These are phyloP conservation scores for Pleurotus djamor DNA, from an alignment of 768 basidiomycete genomes.

Conservation along the genomic window DNA sequence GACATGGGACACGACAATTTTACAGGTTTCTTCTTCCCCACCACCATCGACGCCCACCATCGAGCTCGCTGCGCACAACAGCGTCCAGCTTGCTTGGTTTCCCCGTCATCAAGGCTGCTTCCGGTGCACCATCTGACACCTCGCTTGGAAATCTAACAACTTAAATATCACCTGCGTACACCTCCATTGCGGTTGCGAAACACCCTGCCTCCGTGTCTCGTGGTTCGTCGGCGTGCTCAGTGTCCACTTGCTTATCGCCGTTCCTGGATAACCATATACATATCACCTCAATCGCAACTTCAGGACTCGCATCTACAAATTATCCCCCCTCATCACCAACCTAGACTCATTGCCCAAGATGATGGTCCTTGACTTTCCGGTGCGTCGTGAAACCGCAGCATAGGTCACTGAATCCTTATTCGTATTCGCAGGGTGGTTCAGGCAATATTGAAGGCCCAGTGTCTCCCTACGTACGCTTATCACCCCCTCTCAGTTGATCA, in stretches of 20 bases:
- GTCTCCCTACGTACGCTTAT: slow-evolving; percentile 18
- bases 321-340: not conserved
- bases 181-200: slow-evolving; percentile 8
- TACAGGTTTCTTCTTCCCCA: slow-evolving; percentile 3
- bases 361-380: slow-evolving; percentile 8
- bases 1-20: not conserved
- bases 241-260: slow-evolving; percentile 2
- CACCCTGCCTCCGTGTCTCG: not conserved
- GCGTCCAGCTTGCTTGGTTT: slow-evolving; percentile 1
- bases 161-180: slow-evolving; percentile 7
- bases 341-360: slow-evolving; percentile 3
- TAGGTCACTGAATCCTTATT: not conserved
- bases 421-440: slow-evolving; percentile 13
- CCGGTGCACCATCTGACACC: slow-evolving; percentile 9
- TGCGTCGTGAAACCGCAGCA: not conserved
- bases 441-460: slow-evolving; percentile 22
- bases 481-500: not conserved
- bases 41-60: not conserved
- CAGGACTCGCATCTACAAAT: not conserved
- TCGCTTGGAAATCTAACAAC: slow-evolving; percentile 2
- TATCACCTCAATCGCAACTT: not conserved
- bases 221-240: slow-evolving; percentile 1
- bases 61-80: slow-evolving; percentile 4
- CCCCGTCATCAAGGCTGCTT: not conserved
- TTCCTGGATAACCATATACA: slow-evolving; percentile 1